Conservation (phyloP, 1,284 basidiomycete genomes). For the Moesziomyces aphidis region DNA sequence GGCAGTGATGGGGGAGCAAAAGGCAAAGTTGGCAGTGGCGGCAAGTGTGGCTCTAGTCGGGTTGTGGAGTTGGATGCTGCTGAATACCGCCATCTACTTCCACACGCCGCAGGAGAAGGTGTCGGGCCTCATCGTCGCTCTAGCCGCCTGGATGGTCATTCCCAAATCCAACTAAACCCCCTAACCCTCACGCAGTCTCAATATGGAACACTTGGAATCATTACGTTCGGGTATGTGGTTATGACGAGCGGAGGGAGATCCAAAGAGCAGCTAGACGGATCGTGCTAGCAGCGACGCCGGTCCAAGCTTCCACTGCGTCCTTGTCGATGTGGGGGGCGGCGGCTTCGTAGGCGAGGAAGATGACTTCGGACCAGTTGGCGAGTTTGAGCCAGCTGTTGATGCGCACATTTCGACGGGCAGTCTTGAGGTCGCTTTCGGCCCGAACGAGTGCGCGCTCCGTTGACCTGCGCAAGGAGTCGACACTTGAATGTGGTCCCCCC, state of each 20-base stretch:
- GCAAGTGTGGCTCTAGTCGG: constrained; percentile 72
- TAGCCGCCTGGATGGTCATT: constrained; percentile 53
- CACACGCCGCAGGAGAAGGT: constrained; percentile 89
- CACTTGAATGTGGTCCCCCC: not conserved
- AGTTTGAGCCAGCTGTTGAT: constrained; percentile 34
- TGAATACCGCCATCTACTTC: constrained; percentile 89
- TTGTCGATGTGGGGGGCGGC: constrained; percentile 44
- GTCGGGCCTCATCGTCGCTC: constrained; percentile 74
- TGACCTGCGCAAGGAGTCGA: constrained; percentile 13
- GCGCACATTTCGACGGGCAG: constrained; percentile 11
- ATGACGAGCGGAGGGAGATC: constrained; percentile 7
- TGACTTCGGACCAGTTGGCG: constrained; percentile 36
- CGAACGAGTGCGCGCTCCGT: constrained; percentile 34
- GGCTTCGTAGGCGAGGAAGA: constrained; percentile 51
- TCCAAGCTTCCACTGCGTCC: constrained; percentile 46
- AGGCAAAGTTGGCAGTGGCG: constrained; percentile 9
- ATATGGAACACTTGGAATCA: no score
- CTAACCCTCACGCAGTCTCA: no score
- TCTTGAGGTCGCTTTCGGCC: constrained; percentile 32
- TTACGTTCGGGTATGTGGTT: no score
- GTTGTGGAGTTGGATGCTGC: constrained; percentile 80
- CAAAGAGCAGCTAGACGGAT: constrained; percentile 41
- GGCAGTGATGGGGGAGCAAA: no score
- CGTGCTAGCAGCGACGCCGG: constrained; percentile 34
- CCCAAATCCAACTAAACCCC: constrained; percentile 43